Conservation (phyloP, 345 rosid species). For the Syzygium jambos region DNA sequence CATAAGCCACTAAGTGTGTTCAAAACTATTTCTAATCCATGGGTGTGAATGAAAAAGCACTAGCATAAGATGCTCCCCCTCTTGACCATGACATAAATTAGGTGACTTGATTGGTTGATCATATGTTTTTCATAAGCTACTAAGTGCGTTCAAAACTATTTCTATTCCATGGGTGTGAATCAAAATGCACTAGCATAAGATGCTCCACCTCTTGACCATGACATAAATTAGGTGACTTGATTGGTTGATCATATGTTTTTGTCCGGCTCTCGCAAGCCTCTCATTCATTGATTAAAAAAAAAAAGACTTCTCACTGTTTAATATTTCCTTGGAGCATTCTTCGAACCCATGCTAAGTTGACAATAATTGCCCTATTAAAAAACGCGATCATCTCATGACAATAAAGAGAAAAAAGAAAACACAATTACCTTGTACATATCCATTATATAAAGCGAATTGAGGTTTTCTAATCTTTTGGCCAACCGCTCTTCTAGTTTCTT, state of each 20-base stretch:
- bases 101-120: not conserved
- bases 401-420: not conserved
- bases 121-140: not conserved
- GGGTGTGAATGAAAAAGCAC: not conserved
- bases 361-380: not conserved
- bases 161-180: not conserved
- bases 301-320: not conserved
- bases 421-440: not conserved
- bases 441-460: not conserved
- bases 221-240: not conserved
- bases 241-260: not conserved
- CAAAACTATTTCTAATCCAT: not conserved
- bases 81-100: not conserved
- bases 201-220: not conserved
- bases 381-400: not conserved
- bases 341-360: not conserved
- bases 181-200: not conserved
- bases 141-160: not conserved
- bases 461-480: not conserved
- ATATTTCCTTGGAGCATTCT: not conserved
- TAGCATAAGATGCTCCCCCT: not conserved
- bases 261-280: not conserved
- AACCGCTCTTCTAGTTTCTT: not conserved
- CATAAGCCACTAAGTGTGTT: not conserved
- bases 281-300: not conserved